Conservation (phyloP, 768 basidiomycete genomes). For the Dentipellis sp. region DNA sequence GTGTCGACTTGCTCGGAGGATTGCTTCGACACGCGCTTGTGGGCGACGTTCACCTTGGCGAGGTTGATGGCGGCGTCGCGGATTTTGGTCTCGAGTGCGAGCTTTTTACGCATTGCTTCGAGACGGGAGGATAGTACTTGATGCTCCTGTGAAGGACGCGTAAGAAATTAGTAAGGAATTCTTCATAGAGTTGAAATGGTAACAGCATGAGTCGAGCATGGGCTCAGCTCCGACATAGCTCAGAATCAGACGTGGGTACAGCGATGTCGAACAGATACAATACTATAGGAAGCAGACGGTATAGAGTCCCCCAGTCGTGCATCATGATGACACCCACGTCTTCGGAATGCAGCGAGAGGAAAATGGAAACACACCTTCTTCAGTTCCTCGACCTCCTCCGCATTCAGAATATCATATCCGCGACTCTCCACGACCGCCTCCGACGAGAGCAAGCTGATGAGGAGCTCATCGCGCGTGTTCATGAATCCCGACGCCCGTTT, state of each 20-base stretch:
- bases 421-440: slow-evolving; percentile 93
- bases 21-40: slow-evolving; percentile 53
- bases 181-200: slow-evolving; percentile 7
- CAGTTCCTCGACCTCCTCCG: slow-evolving; percentile 62
- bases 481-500: slow-evolving; percentile 16
- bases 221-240: too few relatives aligned
- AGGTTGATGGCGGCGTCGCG: slow-evolving; percentile 79
- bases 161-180: not conserved
- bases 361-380: slow-evolving; percentile 55
- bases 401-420: slow-evolving; percentile 64
- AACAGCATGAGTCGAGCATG: not conserved
- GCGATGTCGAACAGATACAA: too few relatives aligned
- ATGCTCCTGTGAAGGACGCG: slow-evolving; percentile 47
- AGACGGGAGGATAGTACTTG: slow-evolving; percentile 58
- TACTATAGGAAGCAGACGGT: too few relatives aligned
- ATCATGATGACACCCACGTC: too few relatives aligned
- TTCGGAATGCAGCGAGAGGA: slow-evolving; percentile 10
- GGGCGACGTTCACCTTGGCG: slow-evolving; percentile 48
- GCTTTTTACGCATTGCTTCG: slow-evolving; percentile 60
- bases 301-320: too few relatives aligned
- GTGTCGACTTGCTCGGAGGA: slow-evolving; percentile 62
- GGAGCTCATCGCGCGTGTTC: slow-evolving; percentile 71
- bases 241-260: too few relatives aligned
- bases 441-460: slow-evolving; percentile 84
- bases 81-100: slow-evolving; percentile 77